Conservation (phyloP, 371 early-diverging fungal species). For the Saksenaea oblongispora region DNA sequence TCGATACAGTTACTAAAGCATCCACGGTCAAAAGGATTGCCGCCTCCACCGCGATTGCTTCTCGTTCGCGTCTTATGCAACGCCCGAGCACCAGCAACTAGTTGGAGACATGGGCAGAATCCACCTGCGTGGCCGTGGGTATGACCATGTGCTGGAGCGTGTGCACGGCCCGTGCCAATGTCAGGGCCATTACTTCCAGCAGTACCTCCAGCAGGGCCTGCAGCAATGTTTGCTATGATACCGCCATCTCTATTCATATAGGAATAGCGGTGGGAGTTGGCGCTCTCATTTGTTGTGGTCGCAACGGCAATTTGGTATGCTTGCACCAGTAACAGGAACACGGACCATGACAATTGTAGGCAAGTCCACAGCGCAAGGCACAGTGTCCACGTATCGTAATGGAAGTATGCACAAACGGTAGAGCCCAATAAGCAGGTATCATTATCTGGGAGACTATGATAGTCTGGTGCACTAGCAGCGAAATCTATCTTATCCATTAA, state of each 20-base stretch:
- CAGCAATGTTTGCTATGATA: slow-evolving; percentile 38
- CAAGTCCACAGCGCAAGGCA: slow-evolving; percentile 69
- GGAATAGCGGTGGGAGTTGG: slow-evolving; percentile 66
- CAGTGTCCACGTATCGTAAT: slow-evolving; percentile 74
- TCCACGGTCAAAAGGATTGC: slow-evolving; percentile 73
- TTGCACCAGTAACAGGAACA: slow-evolving; percentile 75
- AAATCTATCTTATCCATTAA: slow-evolving; percentile 16
- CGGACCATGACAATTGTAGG: slow-evolving; percentile 82
- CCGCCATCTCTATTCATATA: slow-evolving; percentile 48
- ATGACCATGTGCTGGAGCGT: slow-evolving; percentile 11
- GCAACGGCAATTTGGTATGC: slow-evolving; percentile 75
- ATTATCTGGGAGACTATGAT: slow-evolving; percentile 25
- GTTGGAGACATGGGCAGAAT: slow-evolving; percentile 46
- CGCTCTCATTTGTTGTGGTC: slow-evolving; percentile 90
- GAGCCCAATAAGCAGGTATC: slow-evolving; percentile 66
- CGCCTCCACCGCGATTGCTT: background rate
- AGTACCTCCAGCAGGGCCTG: slow-evolving; percentile 27
- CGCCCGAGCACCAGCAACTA: slow-evolving; percentile 49
- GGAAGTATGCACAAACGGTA: slow-evolving; percentile 70
- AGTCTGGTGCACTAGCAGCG: slow-evolving; percentile 26
- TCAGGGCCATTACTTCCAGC: slow-evolving; percentile 44
- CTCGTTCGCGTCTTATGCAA: slow-evolving; percentile 32
- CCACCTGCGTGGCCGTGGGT: slow-evolving; percentile 12
- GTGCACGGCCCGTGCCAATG: slow-evolving; percentile 13
- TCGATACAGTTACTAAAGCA: slow-evolving; percentile 73